Conservation (phyloP, 371 early-diverging fungal species). For the Lichtheimia ramosa region DNA sequence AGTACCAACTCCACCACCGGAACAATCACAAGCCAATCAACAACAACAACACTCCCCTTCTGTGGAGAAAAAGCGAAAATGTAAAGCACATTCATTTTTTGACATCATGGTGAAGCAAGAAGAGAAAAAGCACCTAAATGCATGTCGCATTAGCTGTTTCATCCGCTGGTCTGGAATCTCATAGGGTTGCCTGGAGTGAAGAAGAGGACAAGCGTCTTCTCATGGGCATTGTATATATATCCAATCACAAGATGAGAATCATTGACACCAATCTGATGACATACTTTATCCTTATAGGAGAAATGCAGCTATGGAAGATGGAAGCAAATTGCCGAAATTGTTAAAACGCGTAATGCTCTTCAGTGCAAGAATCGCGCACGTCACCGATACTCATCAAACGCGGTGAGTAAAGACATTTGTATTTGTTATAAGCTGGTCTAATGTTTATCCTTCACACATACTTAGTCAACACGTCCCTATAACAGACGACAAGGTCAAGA, state of each 20-base stretch:
- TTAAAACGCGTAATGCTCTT: conserved; percentile 58
- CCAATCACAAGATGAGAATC: background rate
- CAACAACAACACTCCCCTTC: too few relatives aligned
- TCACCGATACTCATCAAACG: conserved; percentile 53
- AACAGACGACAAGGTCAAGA: background rate
- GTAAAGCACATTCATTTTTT: too few relatives aligned
- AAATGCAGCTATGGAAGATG: conserved; percentile 67
- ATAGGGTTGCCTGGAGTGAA: conserved; percentile 56
- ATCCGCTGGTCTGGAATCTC: conserved; percentile 46
- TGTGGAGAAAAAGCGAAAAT: too few relatives aligned
- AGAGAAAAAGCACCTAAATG: too few relatives aligned
- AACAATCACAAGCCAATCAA: too few relatives aligned
- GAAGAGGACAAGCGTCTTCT: conserved; percentile 44
- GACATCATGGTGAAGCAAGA: too few relatives aligned
- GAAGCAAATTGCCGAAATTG: conserved; percentile 55
- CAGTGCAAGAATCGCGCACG: conserved; percentile 74
- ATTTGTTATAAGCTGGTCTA: background rate
- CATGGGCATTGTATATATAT: conserved; percentile 49
- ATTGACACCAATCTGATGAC: background rate
- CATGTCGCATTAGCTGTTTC: background rate
- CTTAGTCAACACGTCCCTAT: background rate
- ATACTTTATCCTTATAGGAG: conserved; percentile 23
- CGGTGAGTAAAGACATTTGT: conserved; percentile 23
- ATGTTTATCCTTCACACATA: background rate
- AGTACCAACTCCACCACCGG: too few relatives aligned